Conservation (phyloP, 768 basidiomycete genomes). For the Arthromyces matolae region DNA sequence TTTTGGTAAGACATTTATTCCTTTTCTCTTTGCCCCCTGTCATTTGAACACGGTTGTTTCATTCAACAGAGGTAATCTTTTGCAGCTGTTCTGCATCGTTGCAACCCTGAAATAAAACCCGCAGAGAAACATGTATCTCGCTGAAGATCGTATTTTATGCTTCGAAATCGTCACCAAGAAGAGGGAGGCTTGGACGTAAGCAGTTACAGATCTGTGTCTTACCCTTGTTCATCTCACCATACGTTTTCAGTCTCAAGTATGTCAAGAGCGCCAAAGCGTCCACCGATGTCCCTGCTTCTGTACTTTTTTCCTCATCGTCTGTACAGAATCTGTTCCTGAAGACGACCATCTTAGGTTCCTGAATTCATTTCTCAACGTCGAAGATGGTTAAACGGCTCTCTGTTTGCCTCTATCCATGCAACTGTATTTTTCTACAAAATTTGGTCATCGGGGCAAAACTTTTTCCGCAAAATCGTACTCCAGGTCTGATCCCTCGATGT, state of each 20-base stretch:
- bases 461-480: constrained; percentile 78
- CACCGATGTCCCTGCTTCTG: constrained; percentile 91
- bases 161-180: constrained; percentile 94
- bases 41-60: background rate
- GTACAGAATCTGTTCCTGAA: background rate
- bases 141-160: constrained; percentile 87
- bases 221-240: constrained; percentile 1
- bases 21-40: background rate
- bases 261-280: constrained; percentile 93
- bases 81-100: background rate
- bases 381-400: constrained; percentile 84
- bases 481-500: constrained; percentile 33
- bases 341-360: too few relatives aligned
- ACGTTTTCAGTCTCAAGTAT: constrained; percentile 66
- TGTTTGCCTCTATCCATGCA: constrained; percentile 92
- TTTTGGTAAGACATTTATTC: constrained; percentile 47
- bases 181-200: constrained; percentile 75
- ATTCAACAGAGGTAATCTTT: constrained; percentile 14
- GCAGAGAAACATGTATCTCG: constrained; percentile 87
- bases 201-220: constrained; percentile 20
- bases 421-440: constrained; percentile 87
- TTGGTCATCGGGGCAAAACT: constrained; percentile 87
- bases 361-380: constrained; percentile 95
- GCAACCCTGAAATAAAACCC: constrained; percentile 24
- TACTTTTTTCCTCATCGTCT: constrained; percentile 19